These are phyloP conservation scores for Rachicladosporium sp. DNA, from an alignment of 2,329 filamentous ascomycete species.

Conservation along the genomic window DNA sequence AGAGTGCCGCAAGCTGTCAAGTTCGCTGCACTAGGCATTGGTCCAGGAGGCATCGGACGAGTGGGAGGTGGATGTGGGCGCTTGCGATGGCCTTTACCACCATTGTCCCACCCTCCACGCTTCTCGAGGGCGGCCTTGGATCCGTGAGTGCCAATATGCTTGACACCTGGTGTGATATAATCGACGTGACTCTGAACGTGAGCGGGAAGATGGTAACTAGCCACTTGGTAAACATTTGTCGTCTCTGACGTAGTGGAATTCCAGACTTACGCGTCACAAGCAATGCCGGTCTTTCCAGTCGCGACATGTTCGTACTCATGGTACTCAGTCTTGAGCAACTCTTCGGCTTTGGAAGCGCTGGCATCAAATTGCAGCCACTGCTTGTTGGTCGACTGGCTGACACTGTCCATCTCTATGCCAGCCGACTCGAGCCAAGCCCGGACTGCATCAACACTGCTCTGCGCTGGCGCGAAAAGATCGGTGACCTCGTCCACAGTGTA, in stretches of 20 bases:
- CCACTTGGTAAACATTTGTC: too few relatives aligned
- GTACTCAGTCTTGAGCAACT: slow-evolving; percentile 42
- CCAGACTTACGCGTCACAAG: slow-evolving; percentile 20
- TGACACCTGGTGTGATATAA: slow-evolving; percentile 25
- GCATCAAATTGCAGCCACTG: slow-evolving; percentile 46
- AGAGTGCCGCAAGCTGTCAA: slow-evolving; percentile 34
- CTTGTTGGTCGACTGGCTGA: slow-evolving; percentile 39
- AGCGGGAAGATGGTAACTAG: slow-evolving; percentile 20
- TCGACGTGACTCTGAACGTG: slow-evolving; percentile 21
- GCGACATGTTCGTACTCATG: slow-evolving; percentile 35
- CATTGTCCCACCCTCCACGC: too few relatives aligned
- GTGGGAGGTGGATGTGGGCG: slow-evolving; percentile 3
- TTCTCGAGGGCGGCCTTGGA: too few relatives aligned
- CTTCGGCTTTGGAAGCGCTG: slow-evolving; percentile 41
- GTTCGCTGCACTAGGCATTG: too few relatives aligned
- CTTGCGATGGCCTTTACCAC: too few relatives aligned
- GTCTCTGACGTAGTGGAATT: too few relatives aligned
- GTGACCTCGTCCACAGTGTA: slow-evolving; percentile 32
- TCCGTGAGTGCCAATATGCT: slow-evolving; percentile 4
- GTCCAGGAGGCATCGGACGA: too few relatives aligned
- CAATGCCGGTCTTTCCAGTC: slow-evolving; percentile 24
- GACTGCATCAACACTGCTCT: slow-evolving; percentile 35
- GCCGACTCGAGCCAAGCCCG: slow-evolving; percentile 41
- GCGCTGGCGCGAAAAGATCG: slow-evolving; percentile 30
- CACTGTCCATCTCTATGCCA: slow-evolving; percentile 38